Conservation (phyloP, 2,329 filamentous ascomycete genomes). For the Fusarium sp. region DNA sequence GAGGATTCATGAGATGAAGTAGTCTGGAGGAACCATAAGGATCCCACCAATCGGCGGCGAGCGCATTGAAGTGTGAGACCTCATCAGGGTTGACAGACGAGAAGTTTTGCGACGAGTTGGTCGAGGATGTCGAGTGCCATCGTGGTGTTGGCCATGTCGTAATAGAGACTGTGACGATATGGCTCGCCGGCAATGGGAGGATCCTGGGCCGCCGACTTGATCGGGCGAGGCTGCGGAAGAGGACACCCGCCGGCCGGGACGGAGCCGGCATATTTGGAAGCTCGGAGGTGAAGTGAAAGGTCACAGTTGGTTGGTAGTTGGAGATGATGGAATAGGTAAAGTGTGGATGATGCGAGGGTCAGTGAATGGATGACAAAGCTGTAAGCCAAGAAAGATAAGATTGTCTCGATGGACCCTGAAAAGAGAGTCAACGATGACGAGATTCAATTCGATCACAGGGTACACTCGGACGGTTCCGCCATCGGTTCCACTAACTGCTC, state of each 20-base stretch:
- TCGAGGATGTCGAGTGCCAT: conserved; percentile 40
- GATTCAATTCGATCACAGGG: conserved; percentile 12
- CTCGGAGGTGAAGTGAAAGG: conserved; percentile 12
- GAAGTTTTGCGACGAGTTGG: conserved; percentile 50
- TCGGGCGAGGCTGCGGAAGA: conserved; percentile 40
- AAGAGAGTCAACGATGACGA: neutral
- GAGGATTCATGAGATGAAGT: conserved; percentile 97
- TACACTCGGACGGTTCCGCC: conserved; percentile 18
- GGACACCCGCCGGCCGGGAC: conserved; percentile 39
- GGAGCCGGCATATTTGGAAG: conserved; percentile 43
- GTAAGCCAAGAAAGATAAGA: conserved; percentile 23
- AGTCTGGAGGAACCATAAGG: conserved; percentile 91
- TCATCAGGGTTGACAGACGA: conserved; percentile 89
- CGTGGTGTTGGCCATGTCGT: conserved; percentile 13
- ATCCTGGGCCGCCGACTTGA: conserved; percentile 18
- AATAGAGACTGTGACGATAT: conserved; percentile 5
- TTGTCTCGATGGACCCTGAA: conserved; percentile 14
- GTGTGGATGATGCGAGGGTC: conserved; percentile 28
- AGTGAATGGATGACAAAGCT: conserved; percentile 41
- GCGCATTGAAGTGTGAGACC: conserved; percentile 92
- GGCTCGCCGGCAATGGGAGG: conserved; percentile 12
- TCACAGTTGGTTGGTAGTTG: conserved; percentile 7
- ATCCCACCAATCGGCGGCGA: conserved; percentile 98
- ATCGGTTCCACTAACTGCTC: conserved; percentile 34
- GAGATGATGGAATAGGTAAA: conserved; percentile 24